Conservation (phyloP, 2,329 filamentous ascomycete species). For the Chaetomiaceae sp. region DNA sequence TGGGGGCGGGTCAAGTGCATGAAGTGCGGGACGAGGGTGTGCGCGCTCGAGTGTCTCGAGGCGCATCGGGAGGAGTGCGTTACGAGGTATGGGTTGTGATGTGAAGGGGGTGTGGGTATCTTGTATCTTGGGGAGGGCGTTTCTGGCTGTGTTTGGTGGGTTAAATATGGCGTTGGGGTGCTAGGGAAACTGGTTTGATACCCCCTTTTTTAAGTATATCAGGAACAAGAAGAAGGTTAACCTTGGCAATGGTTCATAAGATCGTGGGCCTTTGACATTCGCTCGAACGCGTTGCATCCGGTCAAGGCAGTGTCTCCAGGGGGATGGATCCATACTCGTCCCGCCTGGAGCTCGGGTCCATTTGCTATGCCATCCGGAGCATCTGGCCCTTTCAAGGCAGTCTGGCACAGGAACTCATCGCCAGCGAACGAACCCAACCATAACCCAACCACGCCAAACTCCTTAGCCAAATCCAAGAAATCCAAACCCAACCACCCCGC, state of each 20-base stretch:
- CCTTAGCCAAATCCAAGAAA: background rate
- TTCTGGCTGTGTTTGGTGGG: background rate
- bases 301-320: too few relatives aligned
- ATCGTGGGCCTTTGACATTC: too few relatives aligned
- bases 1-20: slow-evolving; percentile 73
- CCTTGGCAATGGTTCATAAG: too few relatives aligned
- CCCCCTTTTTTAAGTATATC: slow-evolving; percentile 10
- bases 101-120: background rate
- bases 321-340: too few relatives aligned
- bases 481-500: background rate
- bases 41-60: slow-evolving; percentile 69
- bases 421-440: background rate
- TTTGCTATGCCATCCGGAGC: too few relatives aligned
- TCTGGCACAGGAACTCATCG: too few relatives aligned
- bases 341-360: too few relatives aligned
- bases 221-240: too few relatives aligned
- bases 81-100: slow-evolving; percentile 53
- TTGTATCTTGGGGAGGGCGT: background rate
- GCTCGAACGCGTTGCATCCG: too few relatives aligned
- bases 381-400: too few relatives aligned
- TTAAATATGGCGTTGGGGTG: background rate
- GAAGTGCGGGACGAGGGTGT: slow-evolving; percentile 74
- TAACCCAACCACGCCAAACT: background rate
- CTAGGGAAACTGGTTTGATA: slow-evolving; percentile 6
- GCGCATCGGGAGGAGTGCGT: slow-evolving; percentile 68